Evolutionary conservation across 306 rosid species (phyloP).

Genomic region (Lathyrus oleraceus): DNA sequence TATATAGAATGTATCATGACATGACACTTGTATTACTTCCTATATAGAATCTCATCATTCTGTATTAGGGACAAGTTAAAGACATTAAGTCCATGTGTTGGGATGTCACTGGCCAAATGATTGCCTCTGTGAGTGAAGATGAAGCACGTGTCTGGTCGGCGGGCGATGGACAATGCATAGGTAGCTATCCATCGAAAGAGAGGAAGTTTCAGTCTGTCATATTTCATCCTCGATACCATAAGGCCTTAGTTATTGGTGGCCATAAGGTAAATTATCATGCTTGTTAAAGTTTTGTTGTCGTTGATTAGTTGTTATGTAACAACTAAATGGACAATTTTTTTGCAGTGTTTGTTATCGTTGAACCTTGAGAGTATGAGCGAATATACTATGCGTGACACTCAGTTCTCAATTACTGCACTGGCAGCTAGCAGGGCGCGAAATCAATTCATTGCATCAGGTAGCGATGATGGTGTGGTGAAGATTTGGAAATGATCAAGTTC

Average conservation of each 20-base stretch:
- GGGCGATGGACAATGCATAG: background rate
- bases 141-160: background rate
- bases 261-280: background rate
- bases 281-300: background rate
- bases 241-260: background rate
- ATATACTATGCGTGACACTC: too few species aligned
- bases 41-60: background rate
- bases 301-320: too few species aligned
- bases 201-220: background rate
- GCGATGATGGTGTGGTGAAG: background rate
- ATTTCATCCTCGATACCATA: background rate
- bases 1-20: background rate
- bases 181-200: background rate
- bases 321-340: background rate
- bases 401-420: background rate
- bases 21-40: too few species aligned
- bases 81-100: background rate
- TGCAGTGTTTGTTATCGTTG: background rate
- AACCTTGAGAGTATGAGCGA: background rate
- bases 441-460: background rate
- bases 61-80: background rate
- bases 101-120: background rate
- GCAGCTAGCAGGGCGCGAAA: background rate
- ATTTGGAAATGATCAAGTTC: constrained; percentile 11
- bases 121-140: constrained; percentile 12